These are phyloP conservation scores for Stenogyne calaminthoides DNA, from an alignment of 305 asterid genomes.

Conservation along the genomic window DNA sequence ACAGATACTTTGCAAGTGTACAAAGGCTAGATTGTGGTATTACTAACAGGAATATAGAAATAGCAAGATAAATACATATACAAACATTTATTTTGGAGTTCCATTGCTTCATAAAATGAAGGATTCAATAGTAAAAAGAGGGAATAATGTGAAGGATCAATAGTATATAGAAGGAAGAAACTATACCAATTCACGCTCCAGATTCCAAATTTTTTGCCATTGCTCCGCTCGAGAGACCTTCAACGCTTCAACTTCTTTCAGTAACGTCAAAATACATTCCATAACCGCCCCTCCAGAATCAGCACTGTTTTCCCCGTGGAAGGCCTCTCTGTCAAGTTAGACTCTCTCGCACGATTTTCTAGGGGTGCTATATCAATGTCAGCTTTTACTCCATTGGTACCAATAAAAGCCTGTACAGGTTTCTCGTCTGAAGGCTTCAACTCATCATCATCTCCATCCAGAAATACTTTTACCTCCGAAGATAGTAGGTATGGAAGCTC, in stretches of 20 bases:
- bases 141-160: neutral
- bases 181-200: slow-evolving; percentile 64
- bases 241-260: slow-evolving; percentile 44
- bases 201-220: slow-evolving; percentile 39
- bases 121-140: too few species aligned
- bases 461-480: slow-evolving; percentile 7
- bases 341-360: slow-evolving; percentile 4
- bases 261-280: slow-evolving; percentile 43
- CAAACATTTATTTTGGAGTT: neutral
- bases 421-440: slow-evolving; percentile 16
- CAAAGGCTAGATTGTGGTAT: slow-evolving; percentile 12
- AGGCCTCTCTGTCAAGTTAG: slow-evolving; percentile 16
- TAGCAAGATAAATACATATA: neutral
- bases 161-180: neutral
- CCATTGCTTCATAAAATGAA: neutral
- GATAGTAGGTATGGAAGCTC: neutral
- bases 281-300: slow-evolving; percentile 3
- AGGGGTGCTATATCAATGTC: neutral
- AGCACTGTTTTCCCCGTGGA: neutral
- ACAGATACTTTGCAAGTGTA: neutral
- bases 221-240: slow-evolving; percentile 49
- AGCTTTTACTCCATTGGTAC: slow-evolving; percentile 16
- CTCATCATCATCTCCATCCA: slow-evolving; percentile 5
- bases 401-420: slow-evolving; percentile 19
- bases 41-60: neutral